These are phyloP conservation scores for Phytophthora cactorum DNA, from an alignment of 352 stramenopile species.

Conservation along the genomic window DNA sequence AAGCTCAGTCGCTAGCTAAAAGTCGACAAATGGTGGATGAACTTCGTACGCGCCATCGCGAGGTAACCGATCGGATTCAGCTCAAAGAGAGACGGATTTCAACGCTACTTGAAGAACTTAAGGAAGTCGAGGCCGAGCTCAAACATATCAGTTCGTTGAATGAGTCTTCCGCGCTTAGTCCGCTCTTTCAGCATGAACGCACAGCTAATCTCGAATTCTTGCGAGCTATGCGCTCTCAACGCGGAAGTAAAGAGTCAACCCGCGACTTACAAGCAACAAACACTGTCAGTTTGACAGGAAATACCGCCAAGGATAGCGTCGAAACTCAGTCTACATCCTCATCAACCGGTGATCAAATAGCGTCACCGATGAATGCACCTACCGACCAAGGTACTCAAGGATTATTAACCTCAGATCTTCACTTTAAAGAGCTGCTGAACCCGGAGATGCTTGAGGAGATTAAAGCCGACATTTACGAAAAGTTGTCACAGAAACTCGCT, in stretches of 20 bases:
- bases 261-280: not conserved
- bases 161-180: constrained; percentile 25
- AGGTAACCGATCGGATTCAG: constrained; percentile 54
- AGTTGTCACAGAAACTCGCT: constrained; percentile 50
- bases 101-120: constrained; percentile 60
- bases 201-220: constrained; percentile 39
- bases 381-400: constrained; percentile 6
- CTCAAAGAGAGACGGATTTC: constrained; percentile 60
- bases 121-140: constrained; percentile 66
- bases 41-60: constrained; percentile 46
- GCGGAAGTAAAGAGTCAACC: not conserved
- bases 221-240: constrained; percentile 14
- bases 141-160: constrained; percentile 53
- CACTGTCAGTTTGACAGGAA: not conserved
- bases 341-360: constrained; percentile 5
- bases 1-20: constrained; percentile 43
- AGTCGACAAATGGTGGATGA: constrained; percentile 51
- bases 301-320: constrained; percentile 3
- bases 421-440: constrained; percentile 62
- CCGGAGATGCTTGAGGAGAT: constrained; percentile 58
- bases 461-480: constrained; percentile 68
- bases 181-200: constrained; percentile 35
- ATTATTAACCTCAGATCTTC: constrained; percentile 33
- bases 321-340: constrained; percentile 3
- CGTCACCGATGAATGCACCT: constrained; percentile 4